Evolutionary conservation across 768 basidiomycete genomes (phyloP), one percentile per base, ranked within the genome.

Genomic region (Trametes coccinea): DNA sequence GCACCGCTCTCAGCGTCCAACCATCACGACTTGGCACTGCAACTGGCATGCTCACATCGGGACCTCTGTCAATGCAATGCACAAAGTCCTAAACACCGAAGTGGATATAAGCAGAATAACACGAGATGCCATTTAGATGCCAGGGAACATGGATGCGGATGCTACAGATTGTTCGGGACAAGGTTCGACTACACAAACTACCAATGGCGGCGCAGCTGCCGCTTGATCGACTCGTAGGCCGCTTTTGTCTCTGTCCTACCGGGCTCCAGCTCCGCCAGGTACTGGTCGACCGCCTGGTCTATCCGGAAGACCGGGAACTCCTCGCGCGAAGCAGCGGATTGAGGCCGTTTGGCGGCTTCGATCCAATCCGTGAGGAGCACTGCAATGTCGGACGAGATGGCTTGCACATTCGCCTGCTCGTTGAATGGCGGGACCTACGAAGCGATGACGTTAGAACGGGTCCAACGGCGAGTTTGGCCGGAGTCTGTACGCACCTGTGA

Each of bases 271-370:
- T 92, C 90, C 11, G 79, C 74, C 27, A 93, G 76, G 72, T 93
- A 93, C 70, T 88, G 84, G 22, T 88, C 87, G 43, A 92, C 80
- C 0, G 88, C 84, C 45, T 78, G 72, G 71, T 93, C 89, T 68
- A 94, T 84, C 53, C 89, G 81, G 51, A 86, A 88, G 33, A 86
- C 92, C 11, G 92, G 92, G 72, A 93, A 85, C 69, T 90, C 89
- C 34, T 80, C 80, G 48, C 83, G 79, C 30, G 83, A 77, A 47
- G 81, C 74, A 11, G 78, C 79, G n/a, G 89, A 83, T 63, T 89
- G 88, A 3, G 90, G 86, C 59, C 89, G 81, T 66, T 80, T 85
- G n/a, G 82, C 87, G 59, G 88, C 89, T 57, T 88, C 84, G 34
- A 93, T 70, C 92, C 92, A 94, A 67, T 93, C 92, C 22, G 77